Conservation (phyloP, 169 alveolate species). For the Cryptosporidium meleagridis region DNA sequence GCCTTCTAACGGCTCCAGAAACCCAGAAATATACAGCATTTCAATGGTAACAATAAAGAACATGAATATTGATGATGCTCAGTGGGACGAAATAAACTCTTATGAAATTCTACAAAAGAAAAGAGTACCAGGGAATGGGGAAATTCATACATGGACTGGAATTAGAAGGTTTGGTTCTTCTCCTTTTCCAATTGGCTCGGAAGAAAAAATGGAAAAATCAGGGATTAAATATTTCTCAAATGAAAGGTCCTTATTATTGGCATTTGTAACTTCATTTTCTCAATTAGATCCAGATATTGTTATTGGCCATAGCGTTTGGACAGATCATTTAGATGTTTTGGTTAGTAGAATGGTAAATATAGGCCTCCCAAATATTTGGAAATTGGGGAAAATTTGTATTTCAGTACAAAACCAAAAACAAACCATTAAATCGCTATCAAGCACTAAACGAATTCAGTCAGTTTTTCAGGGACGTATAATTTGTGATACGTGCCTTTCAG, state of each 20-base stretch:
- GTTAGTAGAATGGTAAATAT: constrained; percentile 77
- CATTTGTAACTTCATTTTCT: constrained; percentile 37
- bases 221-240: constrained; percentile 56
- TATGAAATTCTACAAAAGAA: constrained; percentile 14
- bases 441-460: constrained; percentile 54
- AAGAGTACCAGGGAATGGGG: neutral
- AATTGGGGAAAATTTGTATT: constrained; percentile 23
- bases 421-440: constrained; percentile 20
- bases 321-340: constrained; percentile 76
- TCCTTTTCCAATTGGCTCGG: constrained; percentile 58
- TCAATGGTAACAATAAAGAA: constrained; percentile 31
- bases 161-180: constrained; percentile 26
- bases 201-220: constrained; percentile 61
- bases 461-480: constrained; percentile 78
- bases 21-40: constrained; percentile 53
- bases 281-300: constrained; percentile 81
- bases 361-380: constrained; percentile 55
- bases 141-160: constrained; percentile 53
- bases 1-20: constrained; percentile 20
- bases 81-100: constrained; percentile 37
- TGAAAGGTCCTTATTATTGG: constrained; percentile 47
- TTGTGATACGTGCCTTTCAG: constrained; percentile 79
- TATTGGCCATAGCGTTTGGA: constrained; percentile 80
- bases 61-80: constrained; percentile 33
- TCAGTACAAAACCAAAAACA: constrained; percentile 11